Evolutionary conservation across 108 stramenopile genomes (phyloP), one percentile per base, ranked within the genome.

Genomic region (Skeletonema tropicum): DNA sequence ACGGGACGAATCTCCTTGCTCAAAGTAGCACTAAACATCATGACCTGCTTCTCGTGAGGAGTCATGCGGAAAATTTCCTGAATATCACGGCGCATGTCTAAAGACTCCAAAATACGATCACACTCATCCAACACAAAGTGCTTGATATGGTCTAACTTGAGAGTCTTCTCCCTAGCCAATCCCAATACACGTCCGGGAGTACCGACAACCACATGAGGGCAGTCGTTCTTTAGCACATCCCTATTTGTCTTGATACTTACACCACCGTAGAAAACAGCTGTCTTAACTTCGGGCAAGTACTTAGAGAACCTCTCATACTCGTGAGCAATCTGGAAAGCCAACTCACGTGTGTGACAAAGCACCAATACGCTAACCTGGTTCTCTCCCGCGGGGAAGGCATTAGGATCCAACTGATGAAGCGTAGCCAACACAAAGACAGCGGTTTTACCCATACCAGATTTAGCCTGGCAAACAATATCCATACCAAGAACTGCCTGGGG

Each of bases 41-140:
- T 97, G 60, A 92, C 90, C 82, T 99, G 99, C 91, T 99, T 99
- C 77, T 98, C 96, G 79, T 97, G 98, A 41, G 99, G 98, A 13
- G 99, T 99, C 89, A 95, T 90, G 64, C 95, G 92, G 94, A 99
- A 99, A 73, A 99, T 98, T 71, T 97, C 96, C 90, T 99, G 98
- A 52, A 99, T 86, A 84, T 98, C 97, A 30, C 94, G 84, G 62
- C 99, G 91, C 99, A 99, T 99, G 71, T 98, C 97, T 63, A 98
- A 89, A 30, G 94, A 88, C 68, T 96, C 98, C 79, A 99, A 90
- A 52, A 99, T 90, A 55, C 96, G 94, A 90, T 99, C 99, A 79
- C 98, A 99, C 83, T 99, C 99, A 79, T 99, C 99, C 64, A 99
- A 73, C n/a, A 99, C 98, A 85, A 99, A 99, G 89, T 97, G 96